A percentile compares a stretch with the other conserved stretches of the same genome.
Conservation (phyloP, 139 green algal genomes). For the Desmodesmus armatus region DNA sequence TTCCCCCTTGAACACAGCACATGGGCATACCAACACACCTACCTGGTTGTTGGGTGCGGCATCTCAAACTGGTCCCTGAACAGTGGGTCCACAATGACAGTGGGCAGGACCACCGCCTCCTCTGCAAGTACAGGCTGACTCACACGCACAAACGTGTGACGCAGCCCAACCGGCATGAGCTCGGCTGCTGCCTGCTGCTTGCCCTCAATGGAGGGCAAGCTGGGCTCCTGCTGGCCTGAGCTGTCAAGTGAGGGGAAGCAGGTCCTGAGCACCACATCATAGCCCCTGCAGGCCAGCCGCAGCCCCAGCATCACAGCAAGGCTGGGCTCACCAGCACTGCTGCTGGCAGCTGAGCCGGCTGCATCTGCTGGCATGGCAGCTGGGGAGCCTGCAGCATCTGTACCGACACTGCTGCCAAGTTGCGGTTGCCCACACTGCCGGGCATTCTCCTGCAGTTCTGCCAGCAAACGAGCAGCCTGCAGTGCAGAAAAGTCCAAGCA, state of each 20-base stretch:
- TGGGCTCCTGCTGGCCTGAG: not conserved
- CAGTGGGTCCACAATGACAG: conserved; percentile 28
- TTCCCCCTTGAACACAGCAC: no score
- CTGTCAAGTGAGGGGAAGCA: not conserved
- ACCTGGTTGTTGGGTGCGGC: conserved; percentile 14
- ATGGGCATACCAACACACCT: not conserved
- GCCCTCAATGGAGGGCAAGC: no score
- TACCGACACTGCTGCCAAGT: not conserved
- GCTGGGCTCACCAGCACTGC: not conserved
- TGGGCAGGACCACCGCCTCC: not conserved
- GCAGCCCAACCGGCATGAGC: not conserved
- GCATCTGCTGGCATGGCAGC: not conserved
- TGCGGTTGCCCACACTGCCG: not conserved
- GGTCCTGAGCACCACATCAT: conserved; percentile 9
- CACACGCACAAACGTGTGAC: conserved; percentile 25
- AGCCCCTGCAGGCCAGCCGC: conserved; percentile 17
- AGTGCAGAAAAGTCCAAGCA: no score
- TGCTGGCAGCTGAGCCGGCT: not conserved
- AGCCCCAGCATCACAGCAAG: not conserved
- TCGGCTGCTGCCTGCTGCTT: not conserved
- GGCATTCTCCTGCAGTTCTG: conserved; percentile 9
- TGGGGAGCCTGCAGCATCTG: not conserved
- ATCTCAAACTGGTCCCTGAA: conserved; percentile 40
- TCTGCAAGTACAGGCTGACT: conserved; percentile 15
- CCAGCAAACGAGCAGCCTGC: conserved; percentile 14